Conservation (phyloP, 139 green algal genomes). For the Chlorella ohadii region DNA sequence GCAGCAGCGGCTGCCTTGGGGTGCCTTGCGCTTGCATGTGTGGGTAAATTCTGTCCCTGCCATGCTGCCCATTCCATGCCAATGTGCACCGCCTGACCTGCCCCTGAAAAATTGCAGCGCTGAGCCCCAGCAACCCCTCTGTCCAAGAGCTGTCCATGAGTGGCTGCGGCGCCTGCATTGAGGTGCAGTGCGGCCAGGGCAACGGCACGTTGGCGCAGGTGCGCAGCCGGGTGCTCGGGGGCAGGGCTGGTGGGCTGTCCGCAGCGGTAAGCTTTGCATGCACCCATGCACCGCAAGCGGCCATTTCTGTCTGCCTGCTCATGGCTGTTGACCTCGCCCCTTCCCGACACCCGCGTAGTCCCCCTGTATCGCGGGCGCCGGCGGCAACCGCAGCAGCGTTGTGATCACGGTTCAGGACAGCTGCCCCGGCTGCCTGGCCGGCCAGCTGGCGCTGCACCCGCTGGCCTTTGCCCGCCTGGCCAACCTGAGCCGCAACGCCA, state of each 20-base stretch:
- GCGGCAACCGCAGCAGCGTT: not conserved
- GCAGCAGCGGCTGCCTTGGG: not conserved
- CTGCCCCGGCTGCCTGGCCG: not conserved
- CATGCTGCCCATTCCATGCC: too few relatives aligned
- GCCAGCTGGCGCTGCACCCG: not conserved
- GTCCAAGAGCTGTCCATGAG: not conserved
- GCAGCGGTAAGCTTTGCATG: too few relatives aligned
- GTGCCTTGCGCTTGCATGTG: not conserved
- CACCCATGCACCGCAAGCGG: too few relatives aligned
- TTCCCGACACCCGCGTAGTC: too few relatives aligned
- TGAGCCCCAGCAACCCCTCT: not conserved
- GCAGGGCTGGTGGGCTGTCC: too few relatives aligned
- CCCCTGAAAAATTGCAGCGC: not conserved
- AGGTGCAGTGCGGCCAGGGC: conserved; percentile 16
- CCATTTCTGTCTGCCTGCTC: too few relatives aligned
- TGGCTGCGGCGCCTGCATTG: conserved; percentile 17
- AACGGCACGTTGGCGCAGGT: not conserved
- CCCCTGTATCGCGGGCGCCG: not conserved
- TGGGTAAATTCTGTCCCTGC: too few relatives aligned
- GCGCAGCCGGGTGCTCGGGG: too few relatives aligned
- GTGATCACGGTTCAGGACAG: not conserved
- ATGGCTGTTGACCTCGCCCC: too few relatives aligned
- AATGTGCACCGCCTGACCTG: too few relatives aligned
- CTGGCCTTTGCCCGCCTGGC: not conserved
- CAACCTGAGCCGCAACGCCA: not conserved